Conservation (phyloP, 2,329 filamentous ascomycete genomes). For the Fusarium paranaense region DNA sequence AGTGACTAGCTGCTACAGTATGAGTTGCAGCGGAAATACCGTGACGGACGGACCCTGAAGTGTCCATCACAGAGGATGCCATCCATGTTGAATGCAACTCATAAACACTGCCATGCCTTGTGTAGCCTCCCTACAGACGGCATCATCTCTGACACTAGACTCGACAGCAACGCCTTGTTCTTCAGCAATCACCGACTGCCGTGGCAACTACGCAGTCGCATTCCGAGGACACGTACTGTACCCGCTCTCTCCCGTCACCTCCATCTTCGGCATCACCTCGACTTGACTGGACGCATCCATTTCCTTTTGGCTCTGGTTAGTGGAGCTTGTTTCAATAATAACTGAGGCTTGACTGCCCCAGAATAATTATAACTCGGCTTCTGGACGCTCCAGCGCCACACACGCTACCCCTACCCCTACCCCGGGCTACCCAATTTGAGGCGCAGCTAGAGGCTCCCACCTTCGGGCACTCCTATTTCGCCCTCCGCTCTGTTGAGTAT, state of each 20-base stretch:
- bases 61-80: background rate
- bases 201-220: background rate
- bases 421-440: constrained; percentile 37
- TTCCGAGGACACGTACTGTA: background rate
- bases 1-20: constrained; percentile 34
- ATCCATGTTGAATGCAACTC: background rate
- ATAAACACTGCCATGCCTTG: constrained; percentile 3
- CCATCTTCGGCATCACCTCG: background rate
- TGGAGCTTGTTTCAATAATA: constrained; percentile 30
- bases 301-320: constrained; percentile 5
- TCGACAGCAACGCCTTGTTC: background rate
- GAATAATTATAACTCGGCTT: constrained; percentile 36
- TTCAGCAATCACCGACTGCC: background rate
- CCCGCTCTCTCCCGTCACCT: background rate
- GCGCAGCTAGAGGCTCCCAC: constrained; percentile 30
- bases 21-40: constrained; percentile 9
- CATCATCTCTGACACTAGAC: background rate
- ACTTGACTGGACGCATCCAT: background rate
- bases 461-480: constrained; percentile 40
- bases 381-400: constrained; percentile 37
- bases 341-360: constrained; percentile 31
- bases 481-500: constrained; percentile 34
- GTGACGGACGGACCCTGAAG: background rate
- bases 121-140: background rate
- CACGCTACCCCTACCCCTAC: constrained; percentile 24